A percentile compares a stretch with the other conserved stretches of the same genome.
Evolutionary conservation across 495 filamentous ascomycete species (phyloP).

Genomic region (Geoglossum glabrum): DNA sequence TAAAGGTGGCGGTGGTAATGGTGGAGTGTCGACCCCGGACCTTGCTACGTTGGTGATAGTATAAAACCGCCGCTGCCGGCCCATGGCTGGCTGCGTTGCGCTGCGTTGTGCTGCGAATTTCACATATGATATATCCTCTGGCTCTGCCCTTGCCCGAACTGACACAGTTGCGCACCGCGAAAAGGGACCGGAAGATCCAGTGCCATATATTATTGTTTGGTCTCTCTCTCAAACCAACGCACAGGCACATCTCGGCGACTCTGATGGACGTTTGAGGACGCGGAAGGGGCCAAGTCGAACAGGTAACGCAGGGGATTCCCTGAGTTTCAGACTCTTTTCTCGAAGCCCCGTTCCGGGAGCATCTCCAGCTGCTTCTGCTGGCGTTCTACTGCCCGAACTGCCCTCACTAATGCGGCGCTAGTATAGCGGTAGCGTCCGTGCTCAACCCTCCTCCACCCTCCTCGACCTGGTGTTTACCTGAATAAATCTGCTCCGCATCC

Average conservation of each 20-base stretch:
- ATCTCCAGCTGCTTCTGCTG: background rate
- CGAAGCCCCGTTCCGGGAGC: background rate
- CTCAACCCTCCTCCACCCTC: background rate
- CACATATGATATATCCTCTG: background rate
- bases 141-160: background rate
- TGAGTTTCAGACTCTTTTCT: background rate
- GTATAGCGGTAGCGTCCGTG: background rate
- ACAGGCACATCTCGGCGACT: background rate
- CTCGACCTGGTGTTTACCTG: background rate
- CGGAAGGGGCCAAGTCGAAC: background rate
- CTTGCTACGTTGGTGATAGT: background rate
- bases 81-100: background rate
- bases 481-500: background rate
- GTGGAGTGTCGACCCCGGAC: background rate
- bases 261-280: background rate
- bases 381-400: too few species aligned
- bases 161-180: background rate
- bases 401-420: background rate
- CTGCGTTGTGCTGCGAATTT: background rate
- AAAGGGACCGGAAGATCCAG: background rate
- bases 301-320: background rate
- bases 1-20: background rate
- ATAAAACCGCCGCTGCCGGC: background rate
- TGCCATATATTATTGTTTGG: background rate
- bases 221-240: background rate